Conservation (phyloP, 208 protist genomes). For the Leishmania amazonensis region DNA sequence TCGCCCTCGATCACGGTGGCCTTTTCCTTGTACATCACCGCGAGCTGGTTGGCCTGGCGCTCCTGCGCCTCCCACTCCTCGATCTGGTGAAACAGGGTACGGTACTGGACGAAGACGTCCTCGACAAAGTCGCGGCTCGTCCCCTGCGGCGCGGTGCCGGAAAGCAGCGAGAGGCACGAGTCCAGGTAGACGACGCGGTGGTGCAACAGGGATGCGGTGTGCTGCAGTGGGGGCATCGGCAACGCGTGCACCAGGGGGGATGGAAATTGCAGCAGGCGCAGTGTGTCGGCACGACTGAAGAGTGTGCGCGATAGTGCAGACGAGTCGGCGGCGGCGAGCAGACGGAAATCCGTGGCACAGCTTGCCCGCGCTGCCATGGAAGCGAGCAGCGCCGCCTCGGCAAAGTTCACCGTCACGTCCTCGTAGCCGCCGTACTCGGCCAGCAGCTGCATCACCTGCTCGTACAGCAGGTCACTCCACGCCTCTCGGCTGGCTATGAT, state of each 20-base stretch:
- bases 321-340: slow-evolving; percentile 8
- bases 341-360: slow-evolving; percentile 30
- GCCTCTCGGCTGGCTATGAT: slow-evolving; percentile 32
- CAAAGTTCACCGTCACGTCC: slow-evolving; percentile 83
- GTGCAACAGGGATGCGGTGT: slow-evolving; percentile 37
- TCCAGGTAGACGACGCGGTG: slow-evolving; percentile 79
- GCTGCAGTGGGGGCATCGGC: slow-evolving; percentile 35
- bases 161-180: slow-evolving; percentile 67
- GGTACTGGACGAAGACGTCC: slow-evolving; percentile 66
- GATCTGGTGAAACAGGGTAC: slow-evolving; percentile 63
- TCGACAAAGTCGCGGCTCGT: slow-evolving; percentile 60
- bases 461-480: slow-evolving; percentile 81
- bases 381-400: slow-evolving; percentile 75
- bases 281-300: slow-evolving; percentile 46
- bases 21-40: slow-evolving; percentile 94
- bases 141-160: slow-evolving; percentile 48
- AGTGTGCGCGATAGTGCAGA: slow-evolving; percentile 25
- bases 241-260: slow-evolving; percentile 25
- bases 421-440: slow-evolving; percentile 85
- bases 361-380: slow-evolving; percentile 61
- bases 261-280: slow-evolving; percentile 74
- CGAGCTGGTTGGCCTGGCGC: slow-evolving; percentile 67
- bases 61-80: slow-evolving; percentile 85
- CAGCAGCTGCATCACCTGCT: slow-evolving; percentile 70
- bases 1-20: slow-evolving; percentile 89